These are phyloP conservation scores for Rutidosis leptorrhynchoides DNA, from an alignment of 129 eudicot species.

Conservation along the genomic window DNA sequence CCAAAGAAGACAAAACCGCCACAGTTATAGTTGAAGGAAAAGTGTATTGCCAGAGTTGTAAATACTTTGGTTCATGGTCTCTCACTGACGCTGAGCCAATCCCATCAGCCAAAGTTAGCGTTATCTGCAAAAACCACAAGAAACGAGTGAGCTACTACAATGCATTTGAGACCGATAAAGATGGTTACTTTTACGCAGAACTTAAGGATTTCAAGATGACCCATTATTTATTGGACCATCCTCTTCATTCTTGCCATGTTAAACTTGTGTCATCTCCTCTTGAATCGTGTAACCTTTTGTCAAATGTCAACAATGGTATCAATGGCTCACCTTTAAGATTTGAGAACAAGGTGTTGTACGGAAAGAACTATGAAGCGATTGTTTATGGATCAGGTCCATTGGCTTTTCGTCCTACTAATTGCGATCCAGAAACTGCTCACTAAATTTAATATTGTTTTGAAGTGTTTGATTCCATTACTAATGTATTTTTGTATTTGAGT, in stretches of 20 bases:
- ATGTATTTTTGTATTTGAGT: constrained; percentile 20
- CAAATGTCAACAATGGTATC: constrained; percentile 79
- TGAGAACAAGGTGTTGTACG: constrained; percentile 54
- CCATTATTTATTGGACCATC: constrained; percentile 71
- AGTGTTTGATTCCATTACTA: constrained; percentile 25
- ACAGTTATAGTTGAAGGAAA: constrained; percentile 75
- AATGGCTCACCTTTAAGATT: constrained; percentile 70
- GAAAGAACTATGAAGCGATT: constrained; percentile 64
- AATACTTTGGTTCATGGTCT: constrained; percentile 63
- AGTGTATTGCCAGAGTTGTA: constrained; percentile 86
- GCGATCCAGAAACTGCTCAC: constrained; percentile 42
- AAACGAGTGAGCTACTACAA: constrained; percentile 71
- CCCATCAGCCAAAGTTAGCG: constrained; percentile 59
- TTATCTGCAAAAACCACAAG: constrained; percentile 78
- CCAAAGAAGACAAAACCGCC: constrained; percentile 43
- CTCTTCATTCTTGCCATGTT: constrained; percentile 85
- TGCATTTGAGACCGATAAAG: constrained; percentile 50
- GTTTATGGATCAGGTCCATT: constrained; percentile 67
- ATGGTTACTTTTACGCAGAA: constrained; percentile 74
- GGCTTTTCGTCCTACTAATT: constrained; percentile 73
- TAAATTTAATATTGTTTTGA: constrained; percentile 15
- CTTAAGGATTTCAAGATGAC: constrained; percentile 64
- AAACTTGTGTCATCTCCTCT: constrained; percentile 79
- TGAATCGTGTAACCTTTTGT: constrained; percentile 49
- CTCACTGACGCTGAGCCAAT: constrained; percentile 69